phyloP scores from a whole-genome alignment of 805 yeast species.

The Yarrowia porcina region DNA sequence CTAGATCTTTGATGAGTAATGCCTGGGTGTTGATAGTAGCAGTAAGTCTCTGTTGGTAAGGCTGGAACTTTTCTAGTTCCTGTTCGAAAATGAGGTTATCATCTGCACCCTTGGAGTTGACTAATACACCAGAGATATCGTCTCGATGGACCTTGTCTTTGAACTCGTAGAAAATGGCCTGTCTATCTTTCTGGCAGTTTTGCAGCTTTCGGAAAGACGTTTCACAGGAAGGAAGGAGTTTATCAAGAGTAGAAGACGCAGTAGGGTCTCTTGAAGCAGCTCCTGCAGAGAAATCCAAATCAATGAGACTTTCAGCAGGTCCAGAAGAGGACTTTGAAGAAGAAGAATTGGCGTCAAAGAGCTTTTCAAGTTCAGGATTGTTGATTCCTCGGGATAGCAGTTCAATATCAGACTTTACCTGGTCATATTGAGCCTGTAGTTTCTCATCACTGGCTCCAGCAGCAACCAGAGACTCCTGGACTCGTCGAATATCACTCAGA shows the following conservation, averaged over 20 bases:
- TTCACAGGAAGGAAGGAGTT: constrained; percentile 51
- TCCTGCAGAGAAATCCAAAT: constrained; percentile 53
- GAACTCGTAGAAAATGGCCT: constrained; percentile 57
- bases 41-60: constrained; percentile 62
- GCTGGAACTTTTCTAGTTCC: constrained; percentile 74
- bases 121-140: constrained; percentile 74
- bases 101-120: constrained; percentile 58
- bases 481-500: constrained; percentile 33
- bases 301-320: not conserved
- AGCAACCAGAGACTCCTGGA: constrained; percentile 39
- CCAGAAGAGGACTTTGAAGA: constrained; percentile 49
- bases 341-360: not conserved
- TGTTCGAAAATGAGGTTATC: constrained; percentile 59
- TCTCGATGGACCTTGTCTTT: constrained; percentile 71
- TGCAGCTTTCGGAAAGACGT: constrained; percentile 59
- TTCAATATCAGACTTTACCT: constrained; percentile 44
- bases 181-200: constrained; percentile 61
- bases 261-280: constrained; percentile 29
- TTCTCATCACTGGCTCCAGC: constrained; percentile 53
- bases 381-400: constrained; percentile 47
- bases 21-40: constrained; percentile 66
- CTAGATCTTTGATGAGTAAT: constrained; percentile 47
- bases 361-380: constrained; percentile 40
- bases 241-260: constrained; percentile 34
- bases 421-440: constrained; percentile 50